Evolutionary conservation across 2,329 filamentous ascomycete species (phyloP), one percentile per base, ranked within the genome.

Genomic region (Neospermospora avenae): DNA sequence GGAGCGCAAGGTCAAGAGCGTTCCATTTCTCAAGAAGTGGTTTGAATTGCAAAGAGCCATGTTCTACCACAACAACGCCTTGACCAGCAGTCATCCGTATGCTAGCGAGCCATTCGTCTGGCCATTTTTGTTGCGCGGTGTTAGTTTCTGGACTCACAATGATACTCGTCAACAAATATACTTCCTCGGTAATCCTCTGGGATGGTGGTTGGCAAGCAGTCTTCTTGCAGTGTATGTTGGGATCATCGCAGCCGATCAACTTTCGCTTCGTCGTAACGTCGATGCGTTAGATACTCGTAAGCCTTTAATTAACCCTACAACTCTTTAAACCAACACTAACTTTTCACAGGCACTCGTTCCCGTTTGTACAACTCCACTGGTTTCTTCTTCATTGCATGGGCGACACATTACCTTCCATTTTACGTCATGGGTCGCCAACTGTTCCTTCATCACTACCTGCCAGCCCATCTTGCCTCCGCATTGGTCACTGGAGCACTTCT

Each of bases 51-150:
- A 99, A 77, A 86, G 93, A 53, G 91, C 93, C 70, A 99, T 99
- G 93, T 99, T 99, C 83, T 93, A 90, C 83, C 95, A 99, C 82
- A 99, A 99, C 83, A 98, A 93, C 76, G 93, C 96, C 70, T 80
- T 99, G 73, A 99, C 95, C 46, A 96, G 92, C 78, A 96, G 91
- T 73, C 95, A 99, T 75, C 95, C 95, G 1, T 99, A 99, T 75
- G 85, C 95, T 44, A 96, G 91, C 70, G 88, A 93, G 74, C 95
- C 95, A 6, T 95, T 96, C 78, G 91, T 96, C 72, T 99, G 95
- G 95, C 95, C 95, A 1, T 98, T 99, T 84, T 82, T 99, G 73
- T 85, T 99, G 59, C 88, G 95, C 31, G 95, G 95, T 77, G 93
- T 99, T 69, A 97, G 92, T 77, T 99, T 99, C 87, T 99, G 95